A percentile compares a stretch with the other conserved stretches of the same genome.
phyloP scores from a whole-genome alignment of 176 grass and related monocot species.

The Bonia amplexicaulis region DNA sequence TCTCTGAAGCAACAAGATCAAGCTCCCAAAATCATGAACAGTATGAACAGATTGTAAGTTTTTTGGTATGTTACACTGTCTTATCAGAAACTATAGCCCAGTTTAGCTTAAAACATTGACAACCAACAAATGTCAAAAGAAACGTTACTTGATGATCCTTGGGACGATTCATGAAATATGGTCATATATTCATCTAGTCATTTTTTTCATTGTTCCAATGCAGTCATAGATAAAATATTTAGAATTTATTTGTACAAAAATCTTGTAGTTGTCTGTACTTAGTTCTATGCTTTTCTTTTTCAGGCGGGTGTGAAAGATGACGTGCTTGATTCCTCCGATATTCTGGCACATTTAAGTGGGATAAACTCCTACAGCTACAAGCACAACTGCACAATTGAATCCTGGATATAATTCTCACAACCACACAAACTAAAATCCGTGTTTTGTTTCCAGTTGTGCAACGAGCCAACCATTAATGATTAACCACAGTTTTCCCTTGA shows the following conservation, averaged over 20 bases:
- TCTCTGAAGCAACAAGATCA: constrained; percentile 55
- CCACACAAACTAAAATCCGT: constrained; percentile 4
- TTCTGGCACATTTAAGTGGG: constrained; percentile 55
- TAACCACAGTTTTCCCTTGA: constrained; percentile 20
- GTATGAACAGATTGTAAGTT: constrained; percentile 72
- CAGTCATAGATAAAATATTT: background rate
- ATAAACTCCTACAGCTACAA: constrained; percentile 50
- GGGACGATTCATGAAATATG: constrained; percentile 9
- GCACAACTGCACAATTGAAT: constrained; percentile 58
- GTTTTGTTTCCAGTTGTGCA: constrained; percentile 29
- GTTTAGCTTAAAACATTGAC: constrained; percentile 7
- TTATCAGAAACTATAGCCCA: background rate
- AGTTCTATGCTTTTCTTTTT: constrained; percentile 10
- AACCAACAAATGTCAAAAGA: background rate
- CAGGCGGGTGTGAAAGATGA: constrained; percentile 67
- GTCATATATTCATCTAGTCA: background rate
- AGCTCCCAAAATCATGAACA: constrained; percentile 44
- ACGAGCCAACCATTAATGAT: too few relatives aligned
- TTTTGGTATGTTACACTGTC: constrained; percentile 7
- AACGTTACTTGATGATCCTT: background rate
- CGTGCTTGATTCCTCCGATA: constrained; percentile 51
- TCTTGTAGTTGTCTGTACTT: background rate
- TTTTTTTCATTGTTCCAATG: background rate
- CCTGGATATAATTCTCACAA: constrained; percentile 60
- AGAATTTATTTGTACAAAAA: background rate